Evolutionary conservation across 352 stramenopile genomes (phyloP).

Genomic region (Lagenidium giganteum): DNA sequence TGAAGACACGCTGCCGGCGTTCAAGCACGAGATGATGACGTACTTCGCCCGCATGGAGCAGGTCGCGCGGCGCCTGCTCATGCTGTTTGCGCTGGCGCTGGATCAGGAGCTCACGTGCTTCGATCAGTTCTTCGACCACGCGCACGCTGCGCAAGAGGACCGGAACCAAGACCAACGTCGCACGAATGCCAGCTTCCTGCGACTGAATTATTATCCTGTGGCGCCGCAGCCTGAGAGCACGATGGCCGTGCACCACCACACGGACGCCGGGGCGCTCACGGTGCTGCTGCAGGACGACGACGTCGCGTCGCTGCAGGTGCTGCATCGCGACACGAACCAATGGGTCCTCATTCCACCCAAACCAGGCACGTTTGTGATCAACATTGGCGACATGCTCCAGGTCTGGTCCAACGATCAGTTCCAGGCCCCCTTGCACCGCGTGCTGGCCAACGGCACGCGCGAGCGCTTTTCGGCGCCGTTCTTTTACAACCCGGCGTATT

Average conservation of each 20-base stretch:
- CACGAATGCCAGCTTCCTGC: conserved; percentile 85
- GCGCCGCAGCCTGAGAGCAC: conserved; percentile 31
- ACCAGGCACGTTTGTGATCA: conserved; percentile 49
- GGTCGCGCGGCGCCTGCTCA: conserved; percentile 44
- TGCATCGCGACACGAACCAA: conserved; percentile 37
- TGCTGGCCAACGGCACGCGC: conserved; percentile 26
- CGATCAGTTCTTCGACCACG: conserved; percentile 50
- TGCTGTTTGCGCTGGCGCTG: conserved; percentile 54
- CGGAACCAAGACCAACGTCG: conserved; percentile 2
- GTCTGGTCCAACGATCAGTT: conserved; percentile 60
- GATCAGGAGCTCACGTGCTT: conserved; percentile 48
- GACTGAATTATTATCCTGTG: conserved; percentile 90
- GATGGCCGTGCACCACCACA: conserved; percentile 62
- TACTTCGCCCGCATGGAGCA: conserved; percentile 53
- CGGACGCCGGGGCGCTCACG: conserved; percentile 50
- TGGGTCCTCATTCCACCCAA: conserved; percentile 45
- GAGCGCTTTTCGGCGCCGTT: conserved; percentile 55
- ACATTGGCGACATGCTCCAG: conserved; percentile 59
- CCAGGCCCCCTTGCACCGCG: conserved; percentile 39
- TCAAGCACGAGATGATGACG: conserved; percentile 36
- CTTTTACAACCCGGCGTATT: conserved; percentile 72
- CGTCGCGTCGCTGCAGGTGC: conserved; percentile 47
- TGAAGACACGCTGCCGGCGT: conserved; percentile 37
- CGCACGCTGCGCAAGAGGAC: too few relatives aligned
- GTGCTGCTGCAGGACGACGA: conserved; percentile 63